phyloP scores from a whole-genome alignment of 495 filamentous ascomycete genomes.

The Neurospora intermedia region DNA sequence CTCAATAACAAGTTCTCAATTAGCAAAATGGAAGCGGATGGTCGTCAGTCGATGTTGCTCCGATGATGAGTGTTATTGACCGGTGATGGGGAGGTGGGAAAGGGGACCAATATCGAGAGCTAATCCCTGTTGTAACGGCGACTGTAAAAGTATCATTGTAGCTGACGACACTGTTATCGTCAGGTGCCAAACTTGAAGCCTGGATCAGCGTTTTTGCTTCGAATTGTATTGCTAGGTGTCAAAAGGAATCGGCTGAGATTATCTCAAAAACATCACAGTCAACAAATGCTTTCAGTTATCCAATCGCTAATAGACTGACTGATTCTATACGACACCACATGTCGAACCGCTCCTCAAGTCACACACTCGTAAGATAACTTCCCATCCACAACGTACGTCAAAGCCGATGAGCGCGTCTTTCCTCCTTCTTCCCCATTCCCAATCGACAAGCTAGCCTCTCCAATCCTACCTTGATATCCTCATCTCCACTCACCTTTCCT shows the following conservation, averaged over 20 bases:
- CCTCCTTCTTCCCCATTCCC: not conserved
- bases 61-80: not conserved
- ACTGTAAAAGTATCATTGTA: not conserved
- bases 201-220: not conserved
- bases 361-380: not conserved
- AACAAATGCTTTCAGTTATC: not conserved
- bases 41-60: not conserved
- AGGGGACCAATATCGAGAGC: not conserved
- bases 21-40: not conserved
- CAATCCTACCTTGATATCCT: not conserved
- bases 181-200: not conserved
- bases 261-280: not conserved
- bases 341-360: no score
- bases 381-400: not conserved
- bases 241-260: no score
- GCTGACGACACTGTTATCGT: not conserved
- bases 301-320: not conserved
- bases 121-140: not conserved
- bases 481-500: not conserved
- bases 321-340: not conserved
- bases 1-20: not conserved
- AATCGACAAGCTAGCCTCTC: not conserved
- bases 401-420: not conserved
- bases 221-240: not conserved
- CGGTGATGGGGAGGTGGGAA: not conserved